Base-by-base conservation (phyloP, 2,329 filamentous ascomycete species). In the Acarospora socialis region DNA sequence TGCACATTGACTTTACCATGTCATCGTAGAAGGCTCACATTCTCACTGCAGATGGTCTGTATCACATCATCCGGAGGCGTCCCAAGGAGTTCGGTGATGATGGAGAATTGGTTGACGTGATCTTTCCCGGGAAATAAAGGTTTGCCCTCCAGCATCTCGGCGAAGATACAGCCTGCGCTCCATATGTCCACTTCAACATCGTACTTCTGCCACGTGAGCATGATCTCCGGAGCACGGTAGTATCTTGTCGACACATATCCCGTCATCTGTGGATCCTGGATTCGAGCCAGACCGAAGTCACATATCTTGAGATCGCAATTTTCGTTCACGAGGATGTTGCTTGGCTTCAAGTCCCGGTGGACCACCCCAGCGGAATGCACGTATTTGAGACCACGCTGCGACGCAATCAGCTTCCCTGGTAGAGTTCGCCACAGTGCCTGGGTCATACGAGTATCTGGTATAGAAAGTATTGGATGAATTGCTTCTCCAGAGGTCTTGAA, bases 151-250 rank as follows among this genome's bases (percentile, higher is more conserved):
- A 98, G 70, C 90, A 98, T 98, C 63, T 98, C 90, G 24, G 90
- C 90, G 48, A 98, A 95, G 54, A 98, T 98, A 61, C 90, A 98
- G 39, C 90, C 90, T 12, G 87, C 87, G 55, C 90, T 95, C 90
- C 90, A 98, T 54, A 98, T 93, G 55, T 98, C 90, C 36, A 98
- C 90, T 63, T 95, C 90, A 28, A 95, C 77, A 47, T 98, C 90
- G 61, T 98, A 98, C 65, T 98, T 98, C 66, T 98, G 90, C 90
- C 90, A 98, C 43, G 90, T 95, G 54, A 98, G 83, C 90, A 98
- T 98, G 54, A 98, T 98, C 60, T 98, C 90, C 12, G 90, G 90
- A 6, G 90, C 90, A 51, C 90, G 77, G 69, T 98, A 98, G 68
- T 98, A 98, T 67, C 90, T 71, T 40, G 90, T 98, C 28, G 90